Base-by-base conservation (phyloP, 495 filamentous ascomycete genomes). In the Parmelia sp. region DNA sequence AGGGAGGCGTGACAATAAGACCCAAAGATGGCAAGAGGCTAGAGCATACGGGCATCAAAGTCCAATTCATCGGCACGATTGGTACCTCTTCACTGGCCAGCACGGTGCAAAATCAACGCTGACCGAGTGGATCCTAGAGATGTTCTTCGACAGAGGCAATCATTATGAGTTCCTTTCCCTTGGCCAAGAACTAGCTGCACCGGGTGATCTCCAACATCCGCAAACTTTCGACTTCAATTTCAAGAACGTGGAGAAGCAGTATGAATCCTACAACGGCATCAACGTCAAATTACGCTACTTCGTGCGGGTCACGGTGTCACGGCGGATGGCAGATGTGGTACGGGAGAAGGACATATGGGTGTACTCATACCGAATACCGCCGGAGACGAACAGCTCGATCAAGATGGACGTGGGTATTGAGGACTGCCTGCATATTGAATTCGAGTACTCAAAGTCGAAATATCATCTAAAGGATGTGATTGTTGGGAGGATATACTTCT, bases 321-420 rank as follows among this genome's bases (percentile, higher is more conserved):
- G 94, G 66, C 86, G 94, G 70, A 97, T 99, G 92, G 89, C 90
- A 68, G 95, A 97, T 75, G 94, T 97, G 55, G 88, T 97, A 69
- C 90, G 95, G 68, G 94, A 99, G 82, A 99, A 99, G 82, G 95
- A 99, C 77, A 88, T 99, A 67, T 99, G 94, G 94, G 94, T 99
- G 36, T 99, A 99, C 82, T 92, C 88, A 61, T 99, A 99, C 80
- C 89, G 92, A 72, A 92, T 97, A 80, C 93, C 94, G 17, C 95
- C 95, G 53, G 95, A 97, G 84, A 95, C 90, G 74, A 97, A 97
- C 80, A 91, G 85, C 78, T 89, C 87, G 60, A 99, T 99, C 82
- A 99, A 99, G 85, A 99, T 99, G 94, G 94, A 99, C 73, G 94
- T 99, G 66, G 94, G 94, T 49, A 99, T 99, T 74, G 94, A 99